These are phyloP conservation scores for Flaveria sonorensis DNA, from an alignment of 129 eudicot genomes.

Conservation along the genomic window DNA sequence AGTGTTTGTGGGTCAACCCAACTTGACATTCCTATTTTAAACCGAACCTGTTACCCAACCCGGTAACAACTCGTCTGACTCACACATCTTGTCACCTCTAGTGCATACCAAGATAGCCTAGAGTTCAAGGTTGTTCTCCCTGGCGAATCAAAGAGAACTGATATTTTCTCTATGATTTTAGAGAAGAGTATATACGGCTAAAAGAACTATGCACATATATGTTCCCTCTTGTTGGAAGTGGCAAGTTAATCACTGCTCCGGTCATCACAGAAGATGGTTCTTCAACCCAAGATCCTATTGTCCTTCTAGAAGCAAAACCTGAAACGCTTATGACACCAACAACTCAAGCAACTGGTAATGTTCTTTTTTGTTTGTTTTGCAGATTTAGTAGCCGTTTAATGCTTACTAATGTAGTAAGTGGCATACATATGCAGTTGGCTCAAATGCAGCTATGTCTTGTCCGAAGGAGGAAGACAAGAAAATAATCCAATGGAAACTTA, in stretches of 20 bases:
- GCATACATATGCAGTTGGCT: slow-evolving; percentile 34
- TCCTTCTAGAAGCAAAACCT: slow-evolving; percentile 56
- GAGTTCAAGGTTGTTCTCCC: slow-evolving; percentile 7
- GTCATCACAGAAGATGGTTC: slow-evolving; percentile 69
- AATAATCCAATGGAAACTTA: slow-evolving; percentile 87
- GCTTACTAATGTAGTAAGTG: slow-evolving; percentile 29
- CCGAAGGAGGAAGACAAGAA: slow-evolving; percentile 56
- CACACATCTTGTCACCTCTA: not conserved
- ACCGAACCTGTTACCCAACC: not conserved
- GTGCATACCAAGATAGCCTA: not conserved
- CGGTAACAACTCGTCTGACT: no score
- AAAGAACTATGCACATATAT: slow-evolving; percentile 71
- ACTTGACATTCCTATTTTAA: not conserved
- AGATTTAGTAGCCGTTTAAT: not conserved
- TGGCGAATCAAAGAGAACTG: not conserved
- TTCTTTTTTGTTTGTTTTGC: slow-evolving; percentile 1
- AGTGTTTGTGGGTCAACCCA: slow-evolving; percentile 1
- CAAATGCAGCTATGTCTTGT: slow-evolving; percentile 29
- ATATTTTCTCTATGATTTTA: slow-evolving; percentile 30
- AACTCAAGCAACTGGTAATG: slow-evolving; percentile 41
- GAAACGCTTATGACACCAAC: slow-evolving; percentile 35
- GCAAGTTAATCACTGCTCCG: slow-evolving; percentile 81
- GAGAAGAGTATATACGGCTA: slow-evolving; percentile 60
- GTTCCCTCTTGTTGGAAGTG: slow-evolving; percentile 91
- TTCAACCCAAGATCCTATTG: slow-evolving; percentile 77